Evolutionary conservation across 257 asterid genomes (phyloP).

Genomic region (Solanum bukasovii): DNA sequence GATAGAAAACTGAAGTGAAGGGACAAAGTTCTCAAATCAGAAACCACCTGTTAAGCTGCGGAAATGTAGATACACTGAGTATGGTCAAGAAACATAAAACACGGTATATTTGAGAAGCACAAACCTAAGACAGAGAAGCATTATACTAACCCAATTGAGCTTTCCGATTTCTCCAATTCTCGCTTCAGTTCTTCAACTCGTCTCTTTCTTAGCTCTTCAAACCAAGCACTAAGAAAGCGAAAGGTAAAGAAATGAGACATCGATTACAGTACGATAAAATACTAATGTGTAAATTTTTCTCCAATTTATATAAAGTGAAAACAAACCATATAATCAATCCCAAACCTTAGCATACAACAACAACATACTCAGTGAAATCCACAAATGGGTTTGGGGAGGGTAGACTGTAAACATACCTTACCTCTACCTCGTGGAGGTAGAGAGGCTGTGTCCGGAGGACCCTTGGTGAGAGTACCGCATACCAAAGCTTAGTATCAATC

Average conservation of each 20-base stretch:
- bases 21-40: background rate
- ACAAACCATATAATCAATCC: background rate
- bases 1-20: background rate
- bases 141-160: constrained; percentile 73
- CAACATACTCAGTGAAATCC: background rate
- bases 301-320: background rate
- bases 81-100: background rate
- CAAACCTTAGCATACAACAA: background rate
- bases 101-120: background rate
- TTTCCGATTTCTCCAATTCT: constrained; percentile 62
- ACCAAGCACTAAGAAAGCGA: constrained; percentile 53
- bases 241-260: background rate
- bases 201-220: constrained; percentile 62
- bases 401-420: background rate
- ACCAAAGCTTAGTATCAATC: background rate
- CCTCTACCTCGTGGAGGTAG: background rate
- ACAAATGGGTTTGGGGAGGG: background rate
- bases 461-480: background rate
- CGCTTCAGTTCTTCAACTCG: constrained; percentile 70
- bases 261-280: background rate
- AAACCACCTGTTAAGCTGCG: background rate
- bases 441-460: background rate
- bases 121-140: background rate
- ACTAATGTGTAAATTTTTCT: background rate
- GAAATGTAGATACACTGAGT: background rate